These are phyloP conservation scores for Pseudogymnoascus sp. DNA, from an alignment of 2,329 filamentous ascomycete genomes.

Conservation along the genomic window DNA sequence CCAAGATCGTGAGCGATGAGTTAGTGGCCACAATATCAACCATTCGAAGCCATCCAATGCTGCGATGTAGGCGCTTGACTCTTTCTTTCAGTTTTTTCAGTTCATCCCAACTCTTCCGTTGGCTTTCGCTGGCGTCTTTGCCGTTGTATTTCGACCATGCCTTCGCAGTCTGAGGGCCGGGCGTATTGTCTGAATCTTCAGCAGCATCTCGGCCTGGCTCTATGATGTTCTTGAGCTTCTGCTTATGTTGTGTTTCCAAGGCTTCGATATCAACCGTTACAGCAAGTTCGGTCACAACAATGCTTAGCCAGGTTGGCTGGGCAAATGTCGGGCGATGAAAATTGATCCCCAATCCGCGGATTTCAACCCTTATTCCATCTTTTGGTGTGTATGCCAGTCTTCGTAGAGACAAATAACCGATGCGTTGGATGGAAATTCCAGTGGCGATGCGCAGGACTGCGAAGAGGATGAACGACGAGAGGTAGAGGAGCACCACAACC, in stretches of 20 bases:
- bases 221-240: conserved; percentile 28
- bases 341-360: conserved; percentile 79
- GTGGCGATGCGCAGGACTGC: conserved; percentile 87
- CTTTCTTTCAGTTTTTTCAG: conserved; percentile 74
- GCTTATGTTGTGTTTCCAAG: conserved; percentile 43
- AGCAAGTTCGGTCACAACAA: conserved; percentile 78
- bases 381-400: conserved; percentile 83
- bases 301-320: conserved; percentile 91
- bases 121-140: conserved; percentile 24
- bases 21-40: conserved; percentile 83
- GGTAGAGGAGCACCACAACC: conserved; percentile 75
- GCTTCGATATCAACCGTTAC: conserved; percentile 73
- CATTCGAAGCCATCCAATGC: conserved; percentile 81
- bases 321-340: conserved; percentile 93
- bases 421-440: conserved; percentile 88
- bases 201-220: conserved; percentile 16
- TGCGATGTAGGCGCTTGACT: conserved; percentile 78
- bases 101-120: conserved; percentile 65
- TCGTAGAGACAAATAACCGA: conserved; percentile 87
- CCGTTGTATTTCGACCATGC: conserved; percentile 8
- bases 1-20: conserved; percentile 66
- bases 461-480: conserved; percentile 88
- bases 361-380: conserved; percentile 83
- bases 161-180: conserved; percentile 10
- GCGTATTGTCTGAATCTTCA: conserved; percentile 20